A percentile compares a stretch with the other conserved stretches of the same genome.
Evolutionary conservation across 805 yeast genomes (phyloP).

Genomic region (Hanseniaspora occidentalis): DNA sequence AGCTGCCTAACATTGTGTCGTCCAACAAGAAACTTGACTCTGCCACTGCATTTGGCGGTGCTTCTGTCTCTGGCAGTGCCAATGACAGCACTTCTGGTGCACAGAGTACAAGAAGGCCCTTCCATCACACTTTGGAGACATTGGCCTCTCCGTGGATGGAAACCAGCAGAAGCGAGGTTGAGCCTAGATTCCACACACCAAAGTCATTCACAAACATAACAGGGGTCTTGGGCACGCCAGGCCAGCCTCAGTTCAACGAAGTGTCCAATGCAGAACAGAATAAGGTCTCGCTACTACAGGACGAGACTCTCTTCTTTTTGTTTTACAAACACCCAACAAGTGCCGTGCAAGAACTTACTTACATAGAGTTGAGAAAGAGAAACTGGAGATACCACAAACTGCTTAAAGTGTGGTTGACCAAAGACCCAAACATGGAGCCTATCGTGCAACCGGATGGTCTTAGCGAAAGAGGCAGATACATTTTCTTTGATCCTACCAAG

Average conservation of each 20-base stretch:
- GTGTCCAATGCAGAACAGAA: conserved; percentile 25
- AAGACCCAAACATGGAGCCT: conserved; percentile 84
- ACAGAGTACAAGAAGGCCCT: neutral
- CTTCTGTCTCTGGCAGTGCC: neutral
- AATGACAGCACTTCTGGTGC: neutral
- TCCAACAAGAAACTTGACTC: neutral
- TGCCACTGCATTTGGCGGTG: neutral
- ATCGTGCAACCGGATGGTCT: conserved; percentile 57
- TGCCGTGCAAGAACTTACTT: conserved; percentile 84
- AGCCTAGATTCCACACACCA: conserved; percentile 68
- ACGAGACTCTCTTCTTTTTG: conserved; percentile 85
- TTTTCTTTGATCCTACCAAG: conserved; percentile 87
- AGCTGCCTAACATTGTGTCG: neutral
- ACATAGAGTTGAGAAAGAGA: conserved; percentile 77
- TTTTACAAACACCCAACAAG: conserved; percentile 92
- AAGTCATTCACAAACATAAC: conserved; percentile 31
- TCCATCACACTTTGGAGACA: conserved; percentile 24
- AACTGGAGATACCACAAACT: conserved; percentile 98
- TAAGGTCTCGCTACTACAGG: conserved; percentile 55
- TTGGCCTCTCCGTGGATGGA: conserved; percentile 95
- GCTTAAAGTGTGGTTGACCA: conserved; percentile 91
- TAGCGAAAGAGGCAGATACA: conserved; percentile 85
- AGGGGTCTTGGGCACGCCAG: conserved; percentile 18
- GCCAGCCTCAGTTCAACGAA: conserved; percentile 24
- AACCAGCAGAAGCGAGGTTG: conserved; percentile 79